Percentiles rank a stretch among this genome's conserved stretches.
These are phyloP conservation scores for Candida incommunis DNA, from an alignment of 805 yeast species.

Conservation along the genomic window DNA sequence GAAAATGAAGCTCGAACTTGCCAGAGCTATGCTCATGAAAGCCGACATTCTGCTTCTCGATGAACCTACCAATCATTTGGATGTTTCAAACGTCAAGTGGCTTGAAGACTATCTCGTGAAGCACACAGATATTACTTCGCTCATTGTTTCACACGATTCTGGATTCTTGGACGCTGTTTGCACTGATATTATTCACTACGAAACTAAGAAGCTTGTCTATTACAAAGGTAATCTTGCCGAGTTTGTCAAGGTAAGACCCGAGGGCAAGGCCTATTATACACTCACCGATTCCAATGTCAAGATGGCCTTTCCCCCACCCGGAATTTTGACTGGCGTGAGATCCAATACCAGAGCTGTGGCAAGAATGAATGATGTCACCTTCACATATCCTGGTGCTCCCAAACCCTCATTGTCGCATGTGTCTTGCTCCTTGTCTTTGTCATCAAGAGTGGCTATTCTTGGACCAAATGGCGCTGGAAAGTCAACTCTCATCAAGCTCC, in stretches of 20 bases:
- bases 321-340: slow-evolving; percentile 92
- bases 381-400: slow-evolving; percentile 76
- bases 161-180: slow-evolving; percentile 92
- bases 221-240: slow-evolving; percentile 93
- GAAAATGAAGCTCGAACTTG: slow-evolving; percentile 97
- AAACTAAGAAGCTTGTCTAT: slow-evolving; percentile 84
- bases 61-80: slow-evolving; percentile 98
- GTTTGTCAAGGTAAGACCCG: slow-evolving; percentile 85
- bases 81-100: slow-evolving; percentile 89
- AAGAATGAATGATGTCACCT: slow-evolving; percentile 71
- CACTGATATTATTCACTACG: slow-evolving; percentile 94
- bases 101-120: slow-evolving; percentile 71
- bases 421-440: slow-evolving; percentile 79
- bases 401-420: slow-evolving; percentile 71
- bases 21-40: slow-evolving; percentile 97
- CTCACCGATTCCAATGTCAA: slow-evolving; percentile 83
- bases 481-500: slow-evolving; percentile 82
- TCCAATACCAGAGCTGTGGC: slow-evolving; percentile 91
- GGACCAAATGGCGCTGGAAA: slow-evolving; percentile 99
- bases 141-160: slow-evolving; percentile 96
- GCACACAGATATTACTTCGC: slow-evolving; percentile 79
- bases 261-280: slow-evolving; percentile 91
- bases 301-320: slow-evolving; percentile 98
- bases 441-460: slow-evolving; percentile 92
- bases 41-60: slow-evolving; percentile 90